A percentile compares a stretch with the other conserved stretches of the same genome.
Evolutionary conservation across 176 grass and related monocot genomes (phyloP).

Genomic region (Carex littledalei): DNA sequence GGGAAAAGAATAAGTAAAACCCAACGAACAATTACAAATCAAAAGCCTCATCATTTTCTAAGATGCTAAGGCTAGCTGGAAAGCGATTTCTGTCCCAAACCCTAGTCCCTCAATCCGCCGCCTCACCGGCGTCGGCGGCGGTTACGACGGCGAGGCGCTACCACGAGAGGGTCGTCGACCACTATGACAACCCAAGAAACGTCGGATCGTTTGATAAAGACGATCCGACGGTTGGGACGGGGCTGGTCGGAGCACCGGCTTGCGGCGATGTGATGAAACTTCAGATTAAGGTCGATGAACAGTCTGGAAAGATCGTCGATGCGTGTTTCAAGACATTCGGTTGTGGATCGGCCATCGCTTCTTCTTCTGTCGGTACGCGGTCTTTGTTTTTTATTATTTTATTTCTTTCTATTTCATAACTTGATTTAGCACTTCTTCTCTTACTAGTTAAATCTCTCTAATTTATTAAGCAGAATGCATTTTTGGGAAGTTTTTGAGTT

Average conservation of each 20-base stretch:
- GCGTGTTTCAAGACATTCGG: conserved; percentile 99
- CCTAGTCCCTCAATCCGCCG: conserved; percentile 31
- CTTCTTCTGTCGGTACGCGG: conserved; percentile 76
- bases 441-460: not conserved
- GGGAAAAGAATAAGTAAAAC: not conserved
- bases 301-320: conserved; percentile 81
- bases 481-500: not conserved
- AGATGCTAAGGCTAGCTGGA: conserved; percentile 51
- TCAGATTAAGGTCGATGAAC: conserved; percentile 87
- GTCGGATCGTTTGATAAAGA: conserved; percentile 91
- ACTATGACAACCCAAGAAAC: conserved; percentile 97
- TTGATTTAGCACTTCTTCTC: not conserved
- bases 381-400: not conserved
- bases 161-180: conserved; percentile 97
- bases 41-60: not conserved
- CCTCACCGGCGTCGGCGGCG: conserved; percentile 7
- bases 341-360: conserved; percentile 93
- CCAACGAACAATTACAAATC: not conserved
- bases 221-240: conserved; percentile 83
- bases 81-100: conserved; percentile 24
- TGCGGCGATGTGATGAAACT: conserved; percentile 99
- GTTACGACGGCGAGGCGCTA: conserved; percentile 39
- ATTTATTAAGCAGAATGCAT: not conserved
- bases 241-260: conserved; percentile 88
- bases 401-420: not conserved